These are phyloP conservation scores for Paracoccidioides lutzii DNA, from an alignment of 2,329 filamentous ascomycete species.

Conservation along the genomic window DNA sequence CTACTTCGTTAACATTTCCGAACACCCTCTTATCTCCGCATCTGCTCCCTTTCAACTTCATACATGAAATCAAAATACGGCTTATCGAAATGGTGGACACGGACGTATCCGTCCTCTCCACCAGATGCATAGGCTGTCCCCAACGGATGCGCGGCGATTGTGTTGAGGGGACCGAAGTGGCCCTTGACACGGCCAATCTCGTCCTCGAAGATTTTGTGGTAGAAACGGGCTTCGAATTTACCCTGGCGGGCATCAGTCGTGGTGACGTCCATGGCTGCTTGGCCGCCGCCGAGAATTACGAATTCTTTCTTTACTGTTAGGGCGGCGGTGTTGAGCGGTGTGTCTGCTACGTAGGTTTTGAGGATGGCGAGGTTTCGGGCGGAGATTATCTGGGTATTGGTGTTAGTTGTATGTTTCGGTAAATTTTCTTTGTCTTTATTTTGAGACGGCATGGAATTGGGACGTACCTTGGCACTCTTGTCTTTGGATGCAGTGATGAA, in stretches of 20 bases:
- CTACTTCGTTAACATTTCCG: not conserved
- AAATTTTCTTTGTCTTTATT: too few relatives aligned
- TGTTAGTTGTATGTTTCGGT: not conserved
- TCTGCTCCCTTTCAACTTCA: conserved; percentile 82
- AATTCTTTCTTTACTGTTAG: conserved; percentile 96
- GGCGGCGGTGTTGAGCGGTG: conserved; percentile 86
- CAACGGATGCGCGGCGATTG: conserved; percentile 81
- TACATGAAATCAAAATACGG: conserved; percentile 97
- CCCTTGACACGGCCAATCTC: conserved; percentile 94
- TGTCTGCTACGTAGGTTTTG: conserved; percentile 86
- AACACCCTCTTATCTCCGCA: conserved; percentile 24
- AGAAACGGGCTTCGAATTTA: conserved; percentile 98
- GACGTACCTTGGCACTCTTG: conserved; percentile 75
- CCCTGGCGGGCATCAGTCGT: conserved; percentile 87
- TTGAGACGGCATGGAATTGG: not conserved
- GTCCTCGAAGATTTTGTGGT: conserved; percentile 99
- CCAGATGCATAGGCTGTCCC: conserved; percentile 90
- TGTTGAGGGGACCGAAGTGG: conserved; percentile 95
- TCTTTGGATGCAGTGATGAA: conserved; percentile 98
- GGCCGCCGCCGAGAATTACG: conserved; percentile 93
- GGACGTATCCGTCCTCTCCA: conserved; percentile 96
- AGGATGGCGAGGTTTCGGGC: conserved; percentile 77
- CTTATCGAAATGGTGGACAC: conserved; percentile 97
- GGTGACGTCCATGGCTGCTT: conserved; percentile 98
- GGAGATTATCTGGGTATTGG: conserved; percentile 53